phyloP scores from a whole-genome alignment of 305 asterid genomes.

The Plantago lanceolata region DNA sequence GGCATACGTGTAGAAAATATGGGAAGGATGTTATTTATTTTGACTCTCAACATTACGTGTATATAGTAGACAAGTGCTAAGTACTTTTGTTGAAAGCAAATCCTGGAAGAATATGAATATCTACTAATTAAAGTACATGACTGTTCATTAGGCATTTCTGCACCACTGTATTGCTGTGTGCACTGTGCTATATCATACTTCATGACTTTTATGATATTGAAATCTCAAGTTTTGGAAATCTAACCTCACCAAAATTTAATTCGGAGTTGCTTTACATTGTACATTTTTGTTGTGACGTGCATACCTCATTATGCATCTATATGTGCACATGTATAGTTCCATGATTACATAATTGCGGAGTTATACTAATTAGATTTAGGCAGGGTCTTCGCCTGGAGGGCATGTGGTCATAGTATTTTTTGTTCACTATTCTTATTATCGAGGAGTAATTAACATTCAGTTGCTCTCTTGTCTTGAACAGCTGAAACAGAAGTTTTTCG shows the following conservation, averaged over 20 bases:
- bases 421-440: constrained; percentile 5
- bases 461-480: constrained; percentile 32
- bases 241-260: constrained; percentile 3
- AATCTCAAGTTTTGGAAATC: no score
- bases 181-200: background rate
- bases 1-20: background rate
- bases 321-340: background rate
- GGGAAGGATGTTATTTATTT: background rate
- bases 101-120: no score
- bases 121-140: no score
- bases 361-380: no score
- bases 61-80: no score
- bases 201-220: background rate
- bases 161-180: background rate
- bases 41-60: no score
- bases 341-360: background rate
- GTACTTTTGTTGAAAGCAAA: no score
- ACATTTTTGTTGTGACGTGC: background rate
- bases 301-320: background rate
- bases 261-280: background rate
- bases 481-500: constrained; percentile 81
- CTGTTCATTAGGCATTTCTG: background rate
- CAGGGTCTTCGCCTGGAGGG: background rate
- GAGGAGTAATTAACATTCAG: constrained; percentile 4
- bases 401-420: background rate